phyloP scores from a whole-genome alignment of 1,284 basidiomycete species.

The Puccinia coronata region DNA sequence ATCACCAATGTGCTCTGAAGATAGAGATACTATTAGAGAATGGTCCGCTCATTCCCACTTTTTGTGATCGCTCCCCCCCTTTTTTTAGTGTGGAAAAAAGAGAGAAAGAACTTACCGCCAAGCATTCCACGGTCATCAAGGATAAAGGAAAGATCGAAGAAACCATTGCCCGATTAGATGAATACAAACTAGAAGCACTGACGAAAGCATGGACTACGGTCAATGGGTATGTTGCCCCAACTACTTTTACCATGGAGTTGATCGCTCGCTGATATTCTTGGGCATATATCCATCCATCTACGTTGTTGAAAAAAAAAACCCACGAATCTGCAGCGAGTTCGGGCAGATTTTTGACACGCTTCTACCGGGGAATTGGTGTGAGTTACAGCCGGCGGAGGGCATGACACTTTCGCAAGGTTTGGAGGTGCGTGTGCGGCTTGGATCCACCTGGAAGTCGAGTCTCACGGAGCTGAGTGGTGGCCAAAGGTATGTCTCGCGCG shows the following conservation, averaged over 20 bases:
- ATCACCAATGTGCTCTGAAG: neutral
- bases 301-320: too few relatives aligned
- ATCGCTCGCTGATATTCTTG: too few relatives aligned
- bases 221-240: conserved; percentile 67
- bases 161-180: conserved; percentile 88
- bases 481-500: conserved; percentile 68
- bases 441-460: conserved; percentile 94
- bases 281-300: too few relatives aligned
- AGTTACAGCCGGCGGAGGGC: conserved; percentile 88
- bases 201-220: conserved; percentile 96
- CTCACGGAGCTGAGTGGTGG: conserved; percentile 96
- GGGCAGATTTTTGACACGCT: conserved; percentile 95
- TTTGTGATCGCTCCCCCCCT: too few relatives aligned
- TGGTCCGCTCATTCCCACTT: neutral
- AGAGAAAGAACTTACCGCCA: conserved; percentile 81
- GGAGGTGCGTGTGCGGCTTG: conserved; percentile 94
- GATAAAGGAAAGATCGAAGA: conserved; percentile 96
- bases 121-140: conserved; percentile 82
- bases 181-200: conserved; percentile 89
- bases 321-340: conserved; percentile 90
- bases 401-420: conserved; percentile 91
- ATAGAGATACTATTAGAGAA: neutral
- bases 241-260: too few relatives aligned
- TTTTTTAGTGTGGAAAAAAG: conserved; percentile 83
- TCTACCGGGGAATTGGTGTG: conserved; percentile 93